phyloP scores from a whole-genome alignment of 2,329 filamentous ascomycete genomes.

The Colletotrichum incanum region DNA sequence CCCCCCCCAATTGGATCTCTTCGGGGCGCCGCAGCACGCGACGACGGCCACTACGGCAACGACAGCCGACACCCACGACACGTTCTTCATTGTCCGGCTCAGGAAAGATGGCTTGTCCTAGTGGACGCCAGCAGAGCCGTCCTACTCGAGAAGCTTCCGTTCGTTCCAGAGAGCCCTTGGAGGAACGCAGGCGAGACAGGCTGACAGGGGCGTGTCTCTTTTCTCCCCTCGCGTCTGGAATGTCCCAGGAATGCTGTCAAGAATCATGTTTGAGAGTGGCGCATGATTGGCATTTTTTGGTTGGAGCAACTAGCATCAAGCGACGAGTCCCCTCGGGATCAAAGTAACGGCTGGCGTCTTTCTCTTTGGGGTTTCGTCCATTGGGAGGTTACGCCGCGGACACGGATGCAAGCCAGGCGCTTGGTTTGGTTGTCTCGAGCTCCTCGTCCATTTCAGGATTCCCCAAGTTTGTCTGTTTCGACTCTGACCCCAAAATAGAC shows the following conservation, averaged over 20 bases:
- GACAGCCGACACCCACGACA: conserved; percentile 3
- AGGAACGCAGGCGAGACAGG: conserved; percentile 7
- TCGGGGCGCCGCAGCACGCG: background rate
- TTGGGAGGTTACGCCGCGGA: background rate
- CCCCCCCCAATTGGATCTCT: background rate
- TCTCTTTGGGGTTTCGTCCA: background rate
- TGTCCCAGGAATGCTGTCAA: conserved; percentile 24
- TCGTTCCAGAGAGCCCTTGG: background rate
- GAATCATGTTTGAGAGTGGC: conserved; percentile 24
- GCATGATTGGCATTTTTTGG: conserved; percentile 12
- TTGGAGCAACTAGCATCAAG: conserved; percentile 11
- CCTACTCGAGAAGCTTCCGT: conserved; percentile 1
- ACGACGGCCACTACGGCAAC: background rate
- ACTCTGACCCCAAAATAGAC: conserved; percentile 22
- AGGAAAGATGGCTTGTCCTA: conserved; percentile 14
- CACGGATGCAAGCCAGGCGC: conserved; percentile 4
- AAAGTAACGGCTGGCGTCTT: background rate
- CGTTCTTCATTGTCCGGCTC: conserved; percentile 22
- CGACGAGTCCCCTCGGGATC: background rate
- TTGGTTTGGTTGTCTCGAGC: conserved; percentile 13
- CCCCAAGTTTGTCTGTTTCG: conserved; percentile 26
- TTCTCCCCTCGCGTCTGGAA: conserved; percentile 27
- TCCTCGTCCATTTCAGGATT: conserved; percentile 23
- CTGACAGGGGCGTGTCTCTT: background rate
- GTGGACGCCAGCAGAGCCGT: conserved; percentile 18